phyloP scores from a whole-genome alignment of 75 land plant genomes.

The Picea sitchensis region DNA sequence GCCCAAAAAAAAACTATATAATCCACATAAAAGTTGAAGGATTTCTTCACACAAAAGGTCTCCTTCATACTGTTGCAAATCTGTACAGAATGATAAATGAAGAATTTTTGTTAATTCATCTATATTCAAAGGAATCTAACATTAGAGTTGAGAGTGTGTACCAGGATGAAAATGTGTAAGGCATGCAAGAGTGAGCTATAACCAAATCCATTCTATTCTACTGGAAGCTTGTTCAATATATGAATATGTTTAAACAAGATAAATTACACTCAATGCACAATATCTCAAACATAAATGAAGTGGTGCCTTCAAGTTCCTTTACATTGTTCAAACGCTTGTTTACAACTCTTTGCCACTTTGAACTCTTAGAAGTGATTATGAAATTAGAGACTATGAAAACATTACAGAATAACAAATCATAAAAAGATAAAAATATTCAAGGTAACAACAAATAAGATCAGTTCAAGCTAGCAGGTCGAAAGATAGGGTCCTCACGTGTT shows the following conservation, averaged over 20 bases:
- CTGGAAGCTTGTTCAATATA: background rate
- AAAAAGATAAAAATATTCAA: background rate
- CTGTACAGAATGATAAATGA: no score
- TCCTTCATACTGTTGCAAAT: no score
- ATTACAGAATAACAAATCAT: background rate
- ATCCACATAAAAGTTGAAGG: no score
- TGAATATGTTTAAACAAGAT: background rate
- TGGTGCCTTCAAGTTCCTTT: background rate
- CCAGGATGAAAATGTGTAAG: background rate
- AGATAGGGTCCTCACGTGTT: slow-evolving; percentile 31
- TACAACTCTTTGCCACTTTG: background rate
- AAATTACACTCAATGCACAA: background rate
- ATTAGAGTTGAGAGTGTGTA: no score
- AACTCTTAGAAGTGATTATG: background rate
- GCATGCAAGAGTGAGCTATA: background rate
- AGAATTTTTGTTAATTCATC: no score
- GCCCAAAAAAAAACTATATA: no score
- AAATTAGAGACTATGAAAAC: background rate
- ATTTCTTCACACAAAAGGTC: no score
- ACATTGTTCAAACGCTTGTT: background rate
- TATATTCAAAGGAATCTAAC: no score
- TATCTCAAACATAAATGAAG: background rate
- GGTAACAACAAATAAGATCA: background rate
- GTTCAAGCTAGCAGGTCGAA: background rate
- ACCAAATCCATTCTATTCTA: background rate